Evolutionary conservation across 306 rosid genomes (phyloP), one percentile per base, ranked within the genome.

Genomic region (Neltuma alba): DNA sequence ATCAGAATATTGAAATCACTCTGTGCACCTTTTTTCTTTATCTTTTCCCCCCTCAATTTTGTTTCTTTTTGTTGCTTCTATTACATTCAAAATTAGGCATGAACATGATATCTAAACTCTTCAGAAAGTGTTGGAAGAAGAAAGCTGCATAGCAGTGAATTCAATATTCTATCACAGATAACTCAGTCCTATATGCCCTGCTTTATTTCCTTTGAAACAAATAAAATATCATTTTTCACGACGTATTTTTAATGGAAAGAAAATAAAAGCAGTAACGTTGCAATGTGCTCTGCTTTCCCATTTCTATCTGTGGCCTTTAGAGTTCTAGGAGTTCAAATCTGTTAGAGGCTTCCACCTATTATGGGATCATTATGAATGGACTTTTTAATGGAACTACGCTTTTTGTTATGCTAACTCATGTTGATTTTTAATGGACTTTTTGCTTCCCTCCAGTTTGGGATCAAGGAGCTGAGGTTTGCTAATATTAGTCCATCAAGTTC

Each of bases 381-480:
- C 33, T 40, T 70, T 60, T 71, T 6, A 50, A 55, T 77, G 60
- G 23, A 13, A 57, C 30, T 74, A 10, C 66, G 23, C 48, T 1
- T 47, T 74, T 62, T 70, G 76, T 74, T 16, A 42, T 33, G 33
- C 44, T 82, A 21, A 67, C 50, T 75, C 74, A 44, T 62, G 50
- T 61, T 21, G 48, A 33, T 27, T 78, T 20, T 68, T 45, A 25
- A 47, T 33, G 65, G 48, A 75, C 78, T 73, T 68, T 80, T 74
- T 74, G 63, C 83, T 87, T 47, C 76, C 34, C 63, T 76, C 78
- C 91, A 92, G 97, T 85, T 87, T 65, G 94, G 91, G 86, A 83
- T 84, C 84, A 88, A 92, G 92, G 97, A 88, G 86, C 97, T 89
- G 86, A 86, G 91, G 77, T 94, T 94, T 89, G 97, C 91, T 36